phyloP scores from a whole-genome alignment of 257 asterid species.

The Solanum habrochaites region DNA sequence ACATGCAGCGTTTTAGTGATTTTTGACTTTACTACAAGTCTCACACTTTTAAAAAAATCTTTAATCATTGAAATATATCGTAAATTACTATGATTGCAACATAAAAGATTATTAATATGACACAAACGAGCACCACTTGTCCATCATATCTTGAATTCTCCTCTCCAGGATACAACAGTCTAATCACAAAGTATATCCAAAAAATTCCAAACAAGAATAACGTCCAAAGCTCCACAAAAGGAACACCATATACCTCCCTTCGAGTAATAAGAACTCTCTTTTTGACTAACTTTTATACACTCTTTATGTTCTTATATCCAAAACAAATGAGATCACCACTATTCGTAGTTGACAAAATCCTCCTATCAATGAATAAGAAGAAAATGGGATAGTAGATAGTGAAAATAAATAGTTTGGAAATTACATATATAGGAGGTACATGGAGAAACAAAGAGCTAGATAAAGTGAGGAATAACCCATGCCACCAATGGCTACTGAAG shows the following conservation, averaged over 20 bases:
- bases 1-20: too few relatives aligned
- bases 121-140: too few relatives aligned
- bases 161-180: not conserved
- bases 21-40: too few relatives aligned
- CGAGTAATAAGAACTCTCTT: not conserved
- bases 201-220: not conserved
- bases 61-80: too few relatives aligned
- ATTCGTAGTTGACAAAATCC: not conserved
- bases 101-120: too few relatives aligned
- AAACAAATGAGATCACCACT: not conserved
- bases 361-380: not conserved
- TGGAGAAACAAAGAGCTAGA: not conserved
- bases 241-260: not conserved
- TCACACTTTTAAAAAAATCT: too few relatives aligned
- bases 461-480: not conserved
- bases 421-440: not conserved
- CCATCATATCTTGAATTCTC: not conserved
- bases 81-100: too few relatives aligned
- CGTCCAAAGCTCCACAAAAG: not conserved
- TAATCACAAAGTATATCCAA: not conserved
- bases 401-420: not conserved
- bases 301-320: not conserved
- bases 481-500: not conserved
- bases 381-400: not conserved
- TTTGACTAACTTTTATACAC: not conserved